phyloP scores from a whole-genome alignment of 78 protist genomes.

The Capsaspora owczarzaki region DNA sequence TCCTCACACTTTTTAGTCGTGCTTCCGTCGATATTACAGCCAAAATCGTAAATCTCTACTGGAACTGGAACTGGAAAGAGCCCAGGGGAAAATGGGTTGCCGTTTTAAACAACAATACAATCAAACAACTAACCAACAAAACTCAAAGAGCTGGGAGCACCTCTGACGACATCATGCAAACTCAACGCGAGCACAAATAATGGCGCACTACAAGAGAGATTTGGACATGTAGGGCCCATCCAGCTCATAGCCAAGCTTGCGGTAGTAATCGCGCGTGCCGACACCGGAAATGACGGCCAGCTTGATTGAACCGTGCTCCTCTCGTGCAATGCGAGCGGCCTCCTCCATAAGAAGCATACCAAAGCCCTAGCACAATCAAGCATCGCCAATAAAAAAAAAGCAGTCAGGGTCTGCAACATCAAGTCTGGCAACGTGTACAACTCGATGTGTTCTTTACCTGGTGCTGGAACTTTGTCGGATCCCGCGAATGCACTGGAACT shows the following conservation, averaged over 20 bases:
- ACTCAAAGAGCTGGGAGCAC: too few species aligned
- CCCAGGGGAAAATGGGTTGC: too few species aligned
- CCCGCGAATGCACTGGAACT: slow-evolving; percentile 70
- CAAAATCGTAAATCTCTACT: too few species aligned
- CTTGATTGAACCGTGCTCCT: slow-evolving; percentile 69
- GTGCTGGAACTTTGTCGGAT: slow-evolving; percentile 77
- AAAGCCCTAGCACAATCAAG: slow-evolving; percentile 49
- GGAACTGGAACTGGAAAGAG: too few species aligned
- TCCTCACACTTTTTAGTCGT: too few species aligned
- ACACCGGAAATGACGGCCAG: slow-evolving; percentile 89
- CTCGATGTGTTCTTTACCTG: slow-evolving; percentile 16
- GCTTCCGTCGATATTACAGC: too few species aligned
- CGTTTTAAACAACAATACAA: too few species aligned
- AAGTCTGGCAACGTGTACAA: not conserved
- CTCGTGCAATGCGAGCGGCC: slow-evolving; percentile 90
- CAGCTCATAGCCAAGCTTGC: slow-evolving; percentile 83
- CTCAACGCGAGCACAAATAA: too few species aligned
- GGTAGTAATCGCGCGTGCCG: slow-evolving; percentile 91
- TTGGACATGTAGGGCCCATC: slow-evolving; percentile 82
- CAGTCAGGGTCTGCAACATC: not conserved
- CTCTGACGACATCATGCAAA: too few species aligned
- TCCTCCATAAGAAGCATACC: slow-evolving; percentile 91
- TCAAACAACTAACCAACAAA: too few species aligned
- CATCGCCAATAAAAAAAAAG: not conserved
- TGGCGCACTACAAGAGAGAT: not conserved